phyloP scores from a whole-genome alignment of 1,139 yeast genomes.

The Lodderomyces margitis region DNA sequence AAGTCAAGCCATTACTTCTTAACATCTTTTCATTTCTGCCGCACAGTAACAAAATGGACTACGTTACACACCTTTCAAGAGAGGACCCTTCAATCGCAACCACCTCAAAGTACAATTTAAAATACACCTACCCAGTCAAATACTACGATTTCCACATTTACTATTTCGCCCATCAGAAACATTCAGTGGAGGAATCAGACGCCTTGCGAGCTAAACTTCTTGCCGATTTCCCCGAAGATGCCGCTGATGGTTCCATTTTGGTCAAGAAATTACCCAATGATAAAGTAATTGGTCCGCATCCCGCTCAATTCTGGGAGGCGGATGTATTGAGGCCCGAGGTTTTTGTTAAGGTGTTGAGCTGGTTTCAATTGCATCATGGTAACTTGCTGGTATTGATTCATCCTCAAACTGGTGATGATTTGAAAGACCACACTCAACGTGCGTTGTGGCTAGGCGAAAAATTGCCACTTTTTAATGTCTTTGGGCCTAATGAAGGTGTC shows the following conservation, averaged over 20 bases:
- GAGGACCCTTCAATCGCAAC: slow-evolving; percentile 22
- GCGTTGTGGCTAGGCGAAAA: slow-evolving; percentile 34
- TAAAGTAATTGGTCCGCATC: slow-evolving; percentile 31
- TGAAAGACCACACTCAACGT: slow-evolving; percentile 25
- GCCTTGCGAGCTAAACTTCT: slow-evolving; percentile 22
- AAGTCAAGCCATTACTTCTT: too few species aligned
- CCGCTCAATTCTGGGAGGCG: slow-evolving; percentile 35
- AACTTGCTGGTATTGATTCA: slow-evolving; percentile 30
- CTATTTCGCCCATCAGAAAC: slow-evolving; percentile 23
- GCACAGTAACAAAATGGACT: slow-evolving; percentile 26
- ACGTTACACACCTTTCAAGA: slow-evolving; percentile 24
- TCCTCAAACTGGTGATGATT: slow-evolving; percentile 33
- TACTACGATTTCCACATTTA: slow-evolving; percentile 38
- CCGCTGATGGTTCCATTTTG: slow-evolving; percentile 27
- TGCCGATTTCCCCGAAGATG: slow-evolving; percentile 24
- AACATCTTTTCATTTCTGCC: neutral
- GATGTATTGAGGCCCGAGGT: slow-evolving; percentile 33
- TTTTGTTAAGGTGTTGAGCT: slow-evolving; percentile 26
- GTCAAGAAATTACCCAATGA: slow-evolving; percentile 29
- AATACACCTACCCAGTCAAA: slow-evolving; percentile 26
- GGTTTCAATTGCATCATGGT: slow-evolving; percentile 34
- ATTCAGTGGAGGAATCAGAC: slow-evolving; percentile 23
- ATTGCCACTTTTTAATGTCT: slow-evolving; percentile 23
- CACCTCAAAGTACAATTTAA: slow-evolving; percentile 22
- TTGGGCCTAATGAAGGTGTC: slow-evolving; percentile 19